Evolutionary conservation across 768 basidiomycete genomes (phyloP), one percentile per base, ranked within the genome.

Genomic region (Tephrocybe sp.): DNA sequence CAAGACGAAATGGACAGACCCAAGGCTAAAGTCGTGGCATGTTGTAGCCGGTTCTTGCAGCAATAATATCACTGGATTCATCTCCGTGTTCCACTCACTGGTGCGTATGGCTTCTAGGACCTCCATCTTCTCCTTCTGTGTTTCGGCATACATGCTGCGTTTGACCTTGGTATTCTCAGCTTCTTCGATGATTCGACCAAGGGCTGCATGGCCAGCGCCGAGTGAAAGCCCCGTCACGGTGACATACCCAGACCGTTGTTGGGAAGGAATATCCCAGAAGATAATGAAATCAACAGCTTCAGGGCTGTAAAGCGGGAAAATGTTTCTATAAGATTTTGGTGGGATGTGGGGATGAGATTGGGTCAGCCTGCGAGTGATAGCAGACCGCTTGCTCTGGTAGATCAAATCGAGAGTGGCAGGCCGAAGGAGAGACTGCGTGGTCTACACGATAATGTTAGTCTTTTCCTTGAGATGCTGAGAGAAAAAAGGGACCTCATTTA

Each of bases 71-170:
- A 88, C 51, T 6, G 93, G 92, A 61, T 93, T 81, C 75, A 82
- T 86, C 67, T 94, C 90, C 12, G 67, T 61, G 55, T 92, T 92
- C 83, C 93, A 87, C 64, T 87, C 83, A 53, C 85, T 86, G 3
- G 73, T 67, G 30, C 81, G 73, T 36, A 97, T 77, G 8, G 84
- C 81, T 44, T 82, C 73, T 45, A 95, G 61, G 26, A 95, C 69
- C 45, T 84, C 82, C 57, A 67, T 65, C 62, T 83, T 83, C 67
- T 93, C 85, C 42, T 87, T 75, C 54, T 80, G 81, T 4, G 93
- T 96, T 72, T 98, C 93, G 18, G 91, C 92, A 62, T 93, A 98
- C 80, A 97, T 92, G 56, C 82, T 91, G 39, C 93, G 79, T 53
- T 85, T 88, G 20, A 76, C 77, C 67, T 90, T 89, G 10, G 77